Percentiles rank a stretch among this genome's conserved stretches.
These are phyloP conservation scores for Penicillium psychrofluorescens DNA, from an alignment of 495 filamentous ascomycete species.

Conservation along the genomic window DNA sequence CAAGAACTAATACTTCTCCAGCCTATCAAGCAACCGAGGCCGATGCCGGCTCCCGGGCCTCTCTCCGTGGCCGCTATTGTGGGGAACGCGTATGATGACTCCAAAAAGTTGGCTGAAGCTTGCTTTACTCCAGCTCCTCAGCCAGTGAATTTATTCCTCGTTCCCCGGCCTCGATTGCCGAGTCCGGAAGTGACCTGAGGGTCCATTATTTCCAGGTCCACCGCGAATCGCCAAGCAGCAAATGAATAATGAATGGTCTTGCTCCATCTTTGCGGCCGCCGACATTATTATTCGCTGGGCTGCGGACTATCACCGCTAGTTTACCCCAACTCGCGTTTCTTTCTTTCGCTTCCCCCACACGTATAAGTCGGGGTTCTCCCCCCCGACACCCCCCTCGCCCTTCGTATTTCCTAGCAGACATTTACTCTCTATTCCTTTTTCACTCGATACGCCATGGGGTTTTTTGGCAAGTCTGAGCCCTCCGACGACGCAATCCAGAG, in stretches of 20 bases:
- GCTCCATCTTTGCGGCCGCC: neutral
- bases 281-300: neutral
- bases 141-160: neutral
- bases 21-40: no score
- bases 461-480: constrained; percentile 17
- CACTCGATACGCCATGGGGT: constrained; percentile 16
- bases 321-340: neutral
- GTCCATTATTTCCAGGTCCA: neutral
- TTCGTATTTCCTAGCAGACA: neutral
- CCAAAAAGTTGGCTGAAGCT: neutral
- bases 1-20: no score
- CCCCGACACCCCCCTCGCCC: neutral
- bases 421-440: neutral
- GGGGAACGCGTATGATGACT: no score
- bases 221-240: no score
- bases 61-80: no score
- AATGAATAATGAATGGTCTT: neutral
- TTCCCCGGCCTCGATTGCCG: neutral
- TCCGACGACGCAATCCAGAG: constrained; percentile 19
- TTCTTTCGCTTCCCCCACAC: neutral
- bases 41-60: no score
- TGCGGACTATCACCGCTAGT: no score
- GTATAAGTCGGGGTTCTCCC: neutral
- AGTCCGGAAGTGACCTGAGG: neutral
- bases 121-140: constrained; percentile 9